phyloP scores from a whole-genome alignment of 345 rosid species.

The Balakata baccata region DNA sequence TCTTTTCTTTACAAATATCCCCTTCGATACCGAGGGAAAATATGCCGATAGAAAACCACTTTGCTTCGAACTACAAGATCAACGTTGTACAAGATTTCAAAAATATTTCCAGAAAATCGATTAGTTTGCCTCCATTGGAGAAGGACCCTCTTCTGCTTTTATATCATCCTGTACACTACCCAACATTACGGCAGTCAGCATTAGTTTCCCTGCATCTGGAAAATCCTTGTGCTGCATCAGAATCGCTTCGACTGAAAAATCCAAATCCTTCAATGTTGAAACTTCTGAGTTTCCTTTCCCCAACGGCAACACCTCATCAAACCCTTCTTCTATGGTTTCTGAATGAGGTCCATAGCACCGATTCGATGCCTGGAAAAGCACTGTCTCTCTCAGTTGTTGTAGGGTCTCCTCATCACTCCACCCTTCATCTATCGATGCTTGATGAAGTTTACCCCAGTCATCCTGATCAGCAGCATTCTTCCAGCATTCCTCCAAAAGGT shows the following conservation, averaged over 20 bases:
- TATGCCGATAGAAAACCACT: too few species aligned
- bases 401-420: slow-evolving; percentile 86
- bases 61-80: neutral
- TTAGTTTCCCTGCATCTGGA: slow-evolving; percentile 80
- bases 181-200: slow-evolving; percentile 70
- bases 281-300: slow-evolving; percentile 46
- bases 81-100: neutral
- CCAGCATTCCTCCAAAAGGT: slow-evolving; percentile 86
- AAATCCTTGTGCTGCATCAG: slow-evolving; percentile 82
- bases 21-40: too few species aligned
- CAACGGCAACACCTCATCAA: slow-evolving; percentile 60
- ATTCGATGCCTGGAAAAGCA: slow-evolving; percentile 72
- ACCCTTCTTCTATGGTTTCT: slow-evolving; percentile 61
- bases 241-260: slow-evolving; percentile 60
- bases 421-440: slow-evolving; percentile 61
- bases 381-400: slow-evolving; percentile 54
- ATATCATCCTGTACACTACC: slow-evolving; percentile 46
- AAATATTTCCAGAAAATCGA: neutral
- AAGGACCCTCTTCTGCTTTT: slow-evolving; percentile 23
- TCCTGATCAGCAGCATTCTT: slow-evolving; percentile 74
- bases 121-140: slow-evolving; percentile 31
- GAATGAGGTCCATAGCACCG: slow-evolving; percentile 66
- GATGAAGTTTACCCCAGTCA: slow-evolving; percentile 67
- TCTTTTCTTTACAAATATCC: too few species aligned
- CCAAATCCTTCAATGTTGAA: slow-evolving; percentile 29